Base-by-base conservation (phyloP, 768 basidiomycete species). In the Phylloporus sp. region DNA sequence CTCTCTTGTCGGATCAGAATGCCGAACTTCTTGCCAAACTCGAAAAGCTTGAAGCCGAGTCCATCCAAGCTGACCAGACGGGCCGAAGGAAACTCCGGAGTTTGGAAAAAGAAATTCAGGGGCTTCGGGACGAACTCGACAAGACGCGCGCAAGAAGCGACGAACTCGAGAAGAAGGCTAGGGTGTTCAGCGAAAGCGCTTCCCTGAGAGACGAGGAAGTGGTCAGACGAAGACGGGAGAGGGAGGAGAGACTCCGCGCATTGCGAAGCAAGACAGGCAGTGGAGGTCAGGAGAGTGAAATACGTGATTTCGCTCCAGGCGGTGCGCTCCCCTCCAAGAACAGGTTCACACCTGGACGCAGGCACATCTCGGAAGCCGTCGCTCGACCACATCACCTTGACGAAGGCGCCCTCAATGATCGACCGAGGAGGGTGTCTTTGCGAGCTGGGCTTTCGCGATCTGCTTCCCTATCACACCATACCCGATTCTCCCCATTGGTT, bases 41-140 rank as follows among this genome's bases (percentile, higher is more conserved):
- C 6, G 84, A 90, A 65, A 75, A 76, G 49, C 74, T 93, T 9
- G 86, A 92, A 61, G 64, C 74, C 1, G 89, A 91, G 49, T 80
- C 88, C 14, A 65, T 64, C 10, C 75, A 76, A 35, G 73, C 83
- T 3, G 88, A 92, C 54, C 75, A 76, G 29, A 71, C 75, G 1
- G 87, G 90, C 11, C 76, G 82, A 48, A 76, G 80, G 27, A 82
- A 80, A 54, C 71, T 94, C 17, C 79, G 81, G 35, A 75, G 75
- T 59, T 64, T 94, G 42, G 89, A 92, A 67, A 81, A 80, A 61
- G 90, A 94, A 71, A 86, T 94, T n/a, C 69, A 75, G 44, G 71
- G 71, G 5, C 72, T 94, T 24, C 75, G 81, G 37, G 81, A 83
- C 27, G 88, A 90, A 55, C 73, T 93, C 24, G 89, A 92, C 58